These are phyloP conservation scores for Lepidium campestre DNA, from an alignment of 441 rosid species.

Conservation along the genomic window DNA sequence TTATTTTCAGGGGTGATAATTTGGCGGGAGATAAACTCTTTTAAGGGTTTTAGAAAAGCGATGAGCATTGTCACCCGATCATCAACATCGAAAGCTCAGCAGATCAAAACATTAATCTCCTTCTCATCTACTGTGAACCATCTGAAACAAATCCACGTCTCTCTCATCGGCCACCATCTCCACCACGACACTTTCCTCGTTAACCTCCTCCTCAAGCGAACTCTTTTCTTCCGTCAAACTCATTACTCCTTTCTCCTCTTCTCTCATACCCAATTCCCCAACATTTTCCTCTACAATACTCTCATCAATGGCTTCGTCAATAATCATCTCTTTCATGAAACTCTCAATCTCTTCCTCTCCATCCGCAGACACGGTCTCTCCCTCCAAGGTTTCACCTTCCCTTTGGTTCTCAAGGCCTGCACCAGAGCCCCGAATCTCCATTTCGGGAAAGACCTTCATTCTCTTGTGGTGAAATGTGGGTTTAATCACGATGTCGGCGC, in stretches of 20 bases:
- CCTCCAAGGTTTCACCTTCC: conserved; percentile 44
- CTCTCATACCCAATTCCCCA: conserved; percentile 40
- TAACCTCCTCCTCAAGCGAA: conserved; percentile 31
- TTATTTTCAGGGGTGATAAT: not conserved
- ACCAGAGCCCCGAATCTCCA: conserved; percentile 29
- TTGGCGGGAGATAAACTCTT: conserved; percentile 10
- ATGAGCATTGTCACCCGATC: conserved; percentile 19
- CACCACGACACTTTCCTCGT: conserved; percentile 28
- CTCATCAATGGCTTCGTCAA: conserved; percentile 39
- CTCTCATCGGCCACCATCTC: conserved; percentile 26
- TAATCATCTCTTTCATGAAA: conserved; percentile 28
- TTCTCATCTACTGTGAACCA: conserved; percentile 28
- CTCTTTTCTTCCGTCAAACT: conserved; percentile 30
- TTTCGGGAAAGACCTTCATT: conserved; percentile 45
- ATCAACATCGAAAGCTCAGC: conserved; percentile 18
- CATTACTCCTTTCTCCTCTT: conserved; percentile 46
- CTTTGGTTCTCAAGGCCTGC: conserved; percentile 56
- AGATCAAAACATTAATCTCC: conserved; percentile 17
- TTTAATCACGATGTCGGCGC: conserved; percentile 31
- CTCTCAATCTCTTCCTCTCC: conserved; percentile 35
- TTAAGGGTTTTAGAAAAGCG: not conserved
- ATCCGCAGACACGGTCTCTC: conserved; percentile 30
- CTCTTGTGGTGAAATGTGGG: conserved; percentile 37
- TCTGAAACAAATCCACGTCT: conserved; percentile 38
- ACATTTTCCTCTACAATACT: conserved; percentile 42